phyloP scores from a whole-genome alignment of 345 rosid species.

The Populus euphratica region DNA sequence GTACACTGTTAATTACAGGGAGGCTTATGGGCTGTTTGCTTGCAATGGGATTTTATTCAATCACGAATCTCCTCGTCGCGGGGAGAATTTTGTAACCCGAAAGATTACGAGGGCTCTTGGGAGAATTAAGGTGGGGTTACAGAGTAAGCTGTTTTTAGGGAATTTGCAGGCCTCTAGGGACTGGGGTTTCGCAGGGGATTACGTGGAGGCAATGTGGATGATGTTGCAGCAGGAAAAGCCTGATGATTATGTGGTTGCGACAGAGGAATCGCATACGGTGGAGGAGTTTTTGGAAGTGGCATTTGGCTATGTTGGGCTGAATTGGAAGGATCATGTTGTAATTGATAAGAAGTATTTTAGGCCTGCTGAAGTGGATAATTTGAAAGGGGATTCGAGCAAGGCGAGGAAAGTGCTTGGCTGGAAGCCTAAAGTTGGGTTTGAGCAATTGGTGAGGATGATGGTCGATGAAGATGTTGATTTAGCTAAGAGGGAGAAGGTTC shows the following conservation, averaged over 20 bases:
- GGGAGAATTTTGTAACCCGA: constrained; percentile 91
- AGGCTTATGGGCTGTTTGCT: constrained; percentile 80
- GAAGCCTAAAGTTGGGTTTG: constrained; percentile 78
- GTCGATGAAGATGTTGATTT: constrained; percentile 73
- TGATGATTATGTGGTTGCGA: constrained; percentile 90
- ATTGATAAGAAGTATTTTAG: constrained; percentile 61
- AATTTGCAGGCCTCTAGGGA: constrained; percentile 84
- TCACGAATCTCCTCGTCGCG: constrained; percentile 89
- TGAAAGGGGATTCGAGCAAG: constrained; percentile 57
- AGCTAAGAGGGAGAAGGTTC: constrained; percentile 91
- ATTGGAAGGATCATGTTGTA: constrained; percentile 57
- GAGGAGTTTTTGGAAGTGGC: constrained; percentile 86
- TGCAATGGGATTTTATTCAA: constrained; percentile 91
- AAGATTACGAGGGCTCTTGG: constrained; percentile 94
- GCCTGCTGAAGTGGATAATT: constrained; percentile 57
- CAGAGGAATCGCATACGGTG: constrained; percentile 87
- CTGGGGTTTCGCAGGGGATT: constrained; percentile 96
- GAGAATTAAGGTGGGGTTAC: constrained; percentile 76
- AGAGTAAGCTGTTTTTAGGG: constrained; percentile 78
- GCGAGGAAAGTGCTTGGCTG: constrained; percentile 57
- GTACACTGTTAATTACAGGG: constrained; percentile 95
- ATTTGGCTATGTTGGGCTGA: constrained; percentile 56
- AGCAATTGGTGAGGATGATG: constrained; percentile 90
- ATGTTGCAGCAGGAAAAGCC: constrained; percentile 95
- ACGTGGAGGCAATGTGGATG: constrained; percentile 99